Evolutionary conservation across 768 basidiomycete species (phyloP), one percentile per base, ranked within the genome.

Genomic region (Serendipita sp.): DNA sequence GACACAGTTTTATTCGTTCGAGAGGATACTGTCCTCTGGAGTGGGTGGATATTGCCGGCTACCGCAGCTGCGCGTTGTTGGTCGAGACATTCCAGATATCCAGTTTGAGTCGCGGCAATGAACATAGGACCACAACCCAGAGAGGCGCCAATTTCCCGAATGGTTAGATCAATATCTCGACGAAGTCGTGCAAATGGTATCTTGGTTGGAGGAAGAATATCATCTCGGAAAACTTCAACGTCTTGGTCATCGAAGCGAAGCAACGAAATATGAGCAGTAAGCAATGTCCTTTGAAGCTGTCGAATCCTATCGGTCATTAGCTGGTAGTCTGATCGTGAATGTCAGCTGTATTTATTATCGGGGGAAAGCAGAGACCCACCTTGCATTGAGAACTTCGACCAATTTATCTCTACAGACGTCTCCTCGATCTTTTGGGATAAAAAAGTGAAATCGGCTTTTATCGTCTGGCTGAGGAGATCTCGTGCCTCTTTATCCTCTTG

Each of bases 361-460:
- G 16, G 5, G 7, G 13, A 13, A 8, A 8, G 16, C 16, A n/a
- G 36, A 3, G 34, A 23, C 44, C 30, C 36, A 68, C 64, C 54
- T 3, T 66, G 44, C 65, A 74, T 68, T 11, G 68, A 68, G 58
- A 66, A 73, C 2, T 66, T 65, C 28, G 72, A 72, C 54, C 65
- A 74, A 65, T 73, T 73, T 64, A 74, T 67, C 63, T 74, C 70
- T 30, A 72, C 52, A 3, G 68, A 66, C 3, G 72, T 71, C 35
- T 67, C 68, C 1, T 63, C 69, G 16, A 73, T 60, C 60, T 72
- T 70, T 65, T 67, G 68, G 45, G 51, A 65, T 11, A 74, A 68
- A 46, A 72, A 68, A 4, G 71, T 71, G 58, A 72, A 71, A 52
- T 74, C 74, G 34, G 70, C 70, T 67, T 71, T 56, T 41, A 75